Conservation (phyloP, 2,329 filamentous ascomycete species). For the Cadophora luteo-olivacea region DNA sequence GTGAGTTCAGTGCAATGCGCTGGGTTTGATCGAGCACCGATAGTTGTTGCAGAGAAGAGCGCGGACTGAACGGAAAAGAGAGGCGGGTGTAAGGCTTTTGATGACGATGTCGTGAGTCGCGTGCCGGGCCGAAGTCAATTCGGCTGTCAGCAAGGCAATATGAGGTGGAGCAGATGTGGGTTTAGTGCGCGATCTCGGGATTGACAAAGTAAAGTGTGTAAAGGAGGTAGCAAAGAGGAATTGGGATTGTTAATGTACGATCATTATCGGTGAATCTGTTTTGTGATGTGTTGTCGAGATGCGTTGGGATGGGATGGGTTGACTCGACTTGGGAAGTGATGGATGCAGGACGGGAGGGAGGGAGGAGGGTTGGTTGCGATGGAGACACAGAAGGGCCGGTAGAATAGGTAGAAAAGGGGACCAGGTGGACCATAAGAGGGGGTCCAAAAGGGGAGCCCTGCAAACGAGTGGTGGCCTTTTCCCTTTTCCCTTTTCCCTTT, state of each 20-base stretch:
- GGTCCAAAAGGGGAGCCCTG: too few relatives aligned
- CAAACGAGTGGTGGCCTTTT: too few relatives aligned
- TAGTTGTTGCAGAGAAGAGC: neutral
- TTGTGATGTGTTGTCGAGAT: conserved; percentile 5
- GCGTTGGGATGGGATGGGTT: neutral
- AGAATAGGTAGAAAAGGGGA: too few relatives aligned
- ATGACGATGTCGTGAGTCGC: conserved; percentile 19
- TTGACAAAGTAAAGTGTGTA: neutral
- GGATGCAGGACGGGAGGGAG: neutral
- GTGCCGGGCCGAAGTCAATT: conserved; percentile 17
- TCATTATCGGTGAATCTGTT: neutral
- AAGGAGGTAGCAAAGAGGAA: neutral
- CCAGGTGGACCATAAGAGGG: too few relatives aligned
- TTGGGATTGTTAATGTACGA: conserved; percentile 4
- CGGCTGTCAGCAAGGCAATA: conserved; percentile 2
- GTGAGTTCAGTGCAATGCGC: neutral
- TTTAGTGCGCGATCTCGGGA: neutral
- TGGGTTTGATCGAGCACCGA: conserved; percentile 1
- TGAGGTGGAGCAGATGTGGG: neutral
- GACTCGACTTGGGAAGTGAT: too few relatives aligned
- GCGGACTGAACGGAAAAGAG: neutral
- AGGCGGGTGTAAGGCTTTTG: conserved; percentile 29
- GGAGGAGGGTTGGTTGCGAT: neutral
- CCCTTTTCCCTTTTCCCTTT: too few relatives aligned
- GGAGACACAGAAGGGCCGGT: too few relatives aligned